Conservation (phyloP, 192 early-diverging fungal species). For the Coemansia sp. region DNA sequence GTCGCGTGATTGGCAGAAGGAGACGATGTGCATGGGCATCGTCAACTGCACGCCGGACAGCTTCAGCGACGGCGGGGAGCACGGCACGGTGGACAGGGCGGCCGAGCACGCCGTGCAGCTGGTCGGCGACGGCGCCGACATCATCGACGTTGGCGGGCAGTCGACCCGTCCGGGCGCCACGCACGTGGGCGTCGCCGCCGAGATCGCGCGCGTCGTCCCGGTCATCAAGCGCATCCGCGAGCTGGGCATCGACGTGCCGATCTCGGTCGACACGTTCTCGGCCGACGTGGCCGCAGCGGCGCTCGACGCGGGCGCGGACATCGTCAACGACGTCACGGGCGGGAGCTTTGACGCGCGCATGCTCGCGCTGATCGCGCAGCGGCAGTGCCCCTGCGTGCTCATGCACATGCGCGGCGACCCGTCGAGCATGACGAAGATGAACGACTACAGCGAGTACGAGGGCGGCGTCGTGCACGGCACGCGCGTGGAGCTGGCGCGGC, state of each 20-base stretch:
- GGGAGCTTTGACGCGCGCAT: conserved; percentile 77
- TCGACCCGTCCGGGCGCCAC: conserved; percentile 87
- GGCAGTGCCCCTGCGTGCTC: conserved; percentile 80
- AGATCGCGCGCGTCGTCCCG: conserved; percentile 81
- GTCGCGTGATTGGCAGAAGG: conserved; percentile 33
- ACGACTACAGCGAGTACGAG: conserved; percentile 70
- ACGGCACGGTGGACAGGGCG: conserved; percentile 62
- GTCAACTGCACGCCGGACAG: conserved; percentile 96
- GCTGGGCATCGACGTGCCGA: conserved; percentile 59
- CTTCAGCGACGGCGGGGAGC: conserved; percentile 91
- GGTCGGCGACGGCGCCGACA: conserved; percentile 75
- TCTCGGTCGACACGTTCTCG: conserved; percentile 93
- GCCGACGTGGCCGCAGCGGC: conserved; percentile 82
- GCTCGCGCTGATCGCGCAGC: conserved; percentile 73
- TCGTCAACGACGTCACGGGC: conserved; percentile 96
- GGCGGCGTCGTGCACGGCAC: conserved; percentile 71
- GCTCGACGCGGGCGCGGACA: conserved; percentile 85
- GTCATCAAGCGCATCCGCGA: conserved; percentile 77
- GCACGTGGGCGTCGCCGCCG: conserved; percentile 71
- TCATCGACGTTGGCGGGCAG: conserved; percentile 95
- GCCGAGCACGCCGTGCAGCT: conserved; percentile 65
- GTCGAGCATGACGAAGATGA: conserved; percentile 76
- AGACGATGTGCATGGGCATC: conserved; percentile 93
- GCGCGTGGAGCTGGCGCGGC: conserved; percentile 62
- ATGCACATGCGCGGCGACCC: conserved; percentile 99